Evolutionary conservation across 1,284 basidiomycete species (phyloP).

Genomic region (Malassezia sympodialis): DNA sequence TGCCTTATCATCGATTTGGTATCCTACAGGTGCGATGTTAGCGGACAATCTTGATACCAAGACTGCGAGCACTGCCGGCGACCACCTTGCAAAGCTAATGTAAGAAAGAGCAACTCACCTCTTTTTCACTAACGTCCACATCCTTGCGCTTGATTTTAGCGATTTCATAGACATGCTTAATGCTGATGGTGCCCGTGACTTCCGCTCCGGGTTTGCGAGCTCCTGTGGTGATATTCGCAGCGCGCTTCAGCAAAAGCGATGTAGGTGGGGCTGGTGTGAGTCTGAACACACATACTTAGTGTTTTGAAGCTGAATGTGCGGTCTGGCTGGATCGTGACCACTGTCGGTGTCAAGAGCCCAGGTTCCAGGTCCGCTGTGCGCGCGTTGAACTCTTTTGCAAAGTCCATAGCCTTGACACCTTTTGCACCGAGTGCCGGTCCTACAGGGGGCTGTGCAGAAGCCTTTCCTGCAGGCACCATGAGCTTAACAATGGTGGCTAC

Average conservation of each 20-base stretch:
- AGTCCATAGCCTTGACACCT: conserved; percentile 99
- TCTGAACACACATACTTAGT: conserved; percentile 25
- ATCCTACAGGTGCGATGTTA: neutral
- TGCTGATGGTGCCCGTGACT: conserved; percentile 69
- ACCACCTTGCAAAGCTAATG: conserved; percentile 17
- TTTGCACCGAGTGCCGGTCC: conserved; percentile 94
- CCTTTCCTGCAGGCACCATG: conserved; percentile 83
- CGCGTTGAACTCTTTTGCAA: conserved; percentile 65
- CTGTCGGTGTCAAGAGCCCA: conserved; percentile 76
- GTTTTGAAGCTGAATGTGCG: conserved; percentile 74
- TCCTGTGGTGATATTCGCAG: conserved; percentile 81
- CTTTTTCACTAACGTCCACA: conserved; percentile 32
- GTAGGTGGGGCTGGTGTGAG: conserved; percentile 63
- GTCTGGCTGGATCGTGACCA: conserved; percentile 87
- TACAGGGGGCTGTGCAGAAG: conserved; percentile 87
- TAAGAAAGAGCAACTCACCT: conserved; percentile 19
- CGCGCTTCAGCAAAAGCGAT: conserved; percentile 79
- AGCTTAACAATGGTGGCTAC: conserved; percentile 53
- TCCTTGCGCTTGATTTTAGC: conserved; percentile 92
- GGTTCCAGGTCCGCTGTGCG: conserved; percentile 75
- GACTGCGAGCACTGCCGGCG: conserved; percentile 16
- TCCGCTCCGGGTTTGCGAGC: conserved; percentile 57
- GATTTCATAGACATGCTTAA: conserved; percentile 98
- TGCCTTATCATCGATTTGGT: neutral
- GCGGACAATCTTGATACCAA: conserved; percentile 17